Evolutionary conservation across 1,284 basidiomycete genomes (phyloP).

Genomic region (Apiotrichum gracile): DNA sequence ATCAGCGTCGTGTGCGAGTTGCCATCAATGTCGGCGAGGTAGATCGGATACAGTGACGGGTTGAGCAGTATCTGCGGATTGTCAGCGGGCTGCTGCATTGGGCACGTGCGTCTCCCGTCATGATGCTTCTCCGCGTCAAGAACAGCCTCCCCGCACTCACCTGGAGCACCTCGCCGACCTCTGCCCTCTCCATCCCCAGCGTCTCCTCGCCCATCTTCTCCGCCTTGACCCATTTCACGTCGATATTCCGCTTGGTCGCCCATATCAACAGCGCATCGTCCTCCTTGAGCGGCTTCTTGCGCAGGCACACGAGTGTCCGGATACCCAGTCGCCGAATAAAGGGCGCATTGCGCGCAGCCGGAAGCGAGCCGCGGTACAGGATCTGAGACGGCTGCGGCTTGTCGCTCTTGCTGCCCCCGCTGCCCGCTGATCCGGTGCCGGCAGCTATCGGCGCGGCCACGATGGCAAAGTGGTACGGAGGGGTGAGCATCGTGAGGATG

Average conservation of each 20-base stretch:
- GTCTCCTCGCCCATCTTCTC: slow-evolving; percentile 40
- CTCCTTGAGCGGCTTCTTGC: slow-evolving; percentile 48
- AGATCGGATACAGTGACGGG: slow-evolving; percentile 34
- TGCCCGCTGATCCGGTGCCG: not conserved
- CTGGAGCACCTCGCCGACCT: slow-evolving; percentile 38
- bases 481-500: slow-evolving; percentile 19
- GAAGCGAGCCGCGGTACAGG: slow-evolving; percentile 39
- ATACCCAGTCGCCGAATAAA: slow-evolving; percentile 48
- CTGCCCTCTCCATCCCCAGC: slow-evolving; percentile 35
- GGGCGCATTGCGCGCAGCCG: slow-evolving; percentile 32
- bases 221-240: slow-evolving; percentile 36
- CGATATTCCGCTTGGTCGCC: slow-evolving; percentile 22
- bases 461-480: slow-evolving; percentile 28
- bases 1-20: slow-evolving; percentile 42
- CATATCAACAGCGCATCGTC: slow-evolving; percentile 26
- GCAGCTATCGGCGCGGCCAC: slow-evolving; percentile 16
- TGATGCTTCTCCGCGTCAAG: too few species aligned
- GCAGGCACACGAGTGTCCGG: slow-evolving; percentile 55
- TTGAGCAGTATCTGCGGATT: slow-evolving; percentile 28
- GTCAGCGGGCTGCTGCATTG: not conserved
- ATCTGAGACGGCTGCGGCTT: slow-evolving; percentile 13
- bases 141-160: slow-evolving; percentile 12
- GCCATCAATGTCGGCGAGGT: slow-evolving; percentile 40
- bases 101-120: not conserved
- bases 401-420: not conserved